Base-by-base conservation (phyloP, 768 basidiomycete genomes). In the Mycena vulgaris region DNA sequence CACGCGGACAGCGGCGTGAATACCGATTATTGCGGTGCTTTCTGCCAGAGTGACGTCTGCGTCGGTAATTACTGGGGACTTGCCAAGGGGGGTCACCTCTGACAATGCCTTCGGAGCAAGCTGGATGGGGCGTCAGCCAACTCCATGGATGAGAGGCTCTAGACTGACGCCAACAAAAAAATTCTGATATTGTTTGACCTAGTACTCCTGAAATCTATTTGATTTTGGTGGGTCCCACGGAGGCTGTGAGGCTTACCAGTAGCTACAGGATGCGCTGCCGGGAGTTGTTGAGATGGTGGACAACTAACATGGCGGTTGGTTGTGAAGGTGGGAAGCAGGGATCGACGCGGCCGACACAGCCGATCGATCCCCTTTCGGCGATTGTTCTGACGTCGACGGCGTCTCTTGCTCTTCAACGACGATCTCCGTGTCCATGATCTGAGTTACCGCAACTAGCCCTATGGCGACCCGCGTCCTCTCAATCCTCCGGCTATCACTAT, bases 251-350 rank as follows among this genome's bases (percentile, higher is more conserved):
- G 68, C 78, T 49, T 58, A 80, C 81, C 47, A 83, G 74, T 37
- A 88, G 77, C 86, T 86, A 89, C 17, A 88, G 78, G 51, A 89
- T 77, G 25, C 86, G 79, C 68, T 86, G 86, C n/a, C 86, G 84
- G 10, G 86, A 86, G 65, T 87, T 75, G 63, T 85, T 81, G 9
- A 88, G 78, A 71, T 88, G 85, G 66, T 87, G 87, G 10, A 88
- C 71, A 60, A 77, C 70, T 19, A 77, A 53, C 68, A 69, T 63
- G 1, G 59, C 40, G 21, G 56, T 52, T 25, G 13, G 40, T 58
- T 16, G 58, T 37, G 31, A 47, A 31, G 37, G 25, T 4, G 17
- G 35, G 23, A 60, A 47, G n/a, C 40, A 28, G n/a, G 37, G 57
- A 66, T 66, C 65, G 27, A 27, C 58, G 37, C 23, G 25, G 47